Evolutionary conservation across 2,329 filamentous ascomycete genomes (phyloP).

Genomic region (Aspergillus oerlinghausenensis): DNA sequence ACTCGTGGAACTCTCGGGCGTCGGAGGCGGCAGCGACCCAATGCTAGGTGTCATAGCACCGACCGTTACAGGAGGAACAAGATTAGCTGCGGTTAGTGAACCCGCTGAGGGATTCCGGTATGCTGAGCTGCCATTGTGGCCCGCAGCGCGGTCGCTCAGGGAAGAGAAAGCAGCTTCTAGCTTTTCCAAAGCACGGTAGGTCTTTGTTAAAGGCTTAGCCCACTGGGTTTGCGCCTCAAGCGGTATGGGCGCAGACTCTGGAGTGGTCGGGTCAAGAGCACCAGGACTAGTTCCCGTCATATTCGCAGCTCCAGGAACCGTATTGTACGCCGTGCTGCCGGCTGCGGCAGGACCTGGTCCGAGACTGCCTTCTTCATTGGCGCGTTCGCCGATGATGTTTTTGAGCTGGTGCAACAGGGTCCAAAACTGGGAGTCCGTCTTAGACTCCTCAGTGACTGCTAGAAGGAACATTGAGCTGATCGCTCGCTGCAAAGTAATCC

Average conservation of each 20-base stretch:
- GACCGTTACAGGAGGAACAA: constrained; percentile 16
- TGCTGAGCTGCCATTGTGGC: constrained; percentile 12
- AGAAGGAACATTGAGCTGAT: constrained; percentile 46
- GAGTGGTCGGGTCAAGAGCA: constrained; percentile 23
- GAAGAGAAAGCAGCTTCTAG: constrained; percentile 38
- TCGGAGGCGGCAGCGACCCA: constrained; percentile 41
- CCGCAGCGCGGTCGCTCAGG: constrained; percentile 17
- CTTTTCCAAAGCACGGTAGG: constrained; percentile 43
- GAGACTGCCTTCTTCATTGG: constrained; percentile 31
- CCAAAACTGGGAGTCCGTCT: constrained; percentile 37
- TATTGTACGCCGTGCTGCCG: constrained; percentile 14
- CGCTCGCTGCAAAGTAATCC: constrained; percentile 45
- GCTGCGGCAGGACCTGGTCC: constrained; percentile 13
- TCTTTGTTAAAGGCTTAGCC: constrained; percentile 44
- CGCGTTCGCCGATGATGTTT: constrained; percentile 41
- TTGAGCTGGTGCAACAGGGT: constrained; percentile 40
- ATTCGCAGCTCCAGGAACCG: constrained; percentile 19
- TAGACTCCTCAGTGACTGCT: constrained; percentile 43
- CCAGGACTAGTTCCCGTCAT: constrained; percentile 23
- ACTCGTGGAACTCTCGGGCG: constrained; percentile 45
- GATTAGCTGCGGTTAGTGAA: constrained; percentile 8
- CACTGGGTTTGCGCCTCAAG: constrained; percentile 40
- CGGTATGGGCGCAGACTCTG: constrained; percentile 21
- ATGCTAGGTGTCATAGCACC: constrained; percentile 29
- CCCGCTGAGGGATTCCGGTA: constrained; percentile 16